Conservation (phyloP, 2,329 filamentous ascomycete species). For the Phialocephala sp. region DNA sequence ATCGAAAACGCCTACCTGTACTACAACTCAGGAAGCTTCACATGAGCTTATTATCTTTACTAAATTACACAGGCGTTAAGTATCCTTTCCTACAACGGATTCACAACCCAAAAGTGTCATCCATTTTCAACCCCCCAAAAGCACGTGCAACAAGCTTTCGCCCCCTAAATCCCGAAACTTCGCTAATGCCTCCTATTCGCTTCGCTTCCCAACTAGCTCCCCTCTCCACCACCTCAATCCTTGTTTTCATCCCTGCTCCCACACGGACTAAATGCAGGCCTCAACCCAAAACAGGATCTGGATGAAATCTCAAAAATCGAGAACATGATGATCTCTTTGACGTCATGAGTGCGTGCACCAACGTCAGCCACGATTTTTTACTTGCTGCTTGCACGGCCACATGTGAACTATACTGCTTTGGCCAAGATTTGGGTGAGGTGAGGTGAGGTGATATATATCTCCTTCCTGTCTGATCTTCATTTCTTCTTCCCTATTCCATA, state of each 20-base stretch:
- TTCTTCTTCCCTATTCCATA: background rate
- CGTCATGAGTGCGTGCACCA: background rate
- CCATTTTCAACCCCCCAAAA: background rate
- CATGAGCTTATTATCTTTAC: too few relatives aligned
- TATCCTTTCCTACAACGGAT: too few relatives aligned
- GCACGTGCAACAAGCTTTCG: constrained; percentile 5
- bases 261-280: too few relatives aligned
- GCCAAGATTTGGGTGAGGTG: constrained; percentile 2
- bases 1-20: too few relatives aligned
- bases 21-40: too few relatives aligned
- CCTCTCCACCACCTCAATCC: background rate
- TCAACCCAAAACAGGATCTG: constrained; percentile 1
- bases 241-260: constrained; percentile 5
- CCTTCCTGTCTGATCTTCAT: background rate
- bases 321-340: background rate
- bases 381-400: constrained; percentile 6
- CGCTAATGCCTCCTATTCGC: constrained; percentile 10
- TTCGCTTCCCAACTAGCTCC: background rate
- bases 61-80: too few relatives aligned
- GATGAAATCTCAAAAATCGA: background rate
- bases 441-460: background rate
- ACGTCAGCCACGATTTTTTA: constrained; percentile 8
- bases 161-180: constrained; percentile 8
- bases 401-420: background rate
- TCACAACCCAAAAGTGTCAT: background rate